A percentile compares a stretch with the other conserved stretches of the same genome.
Evolutionary conservation across 257 asterid genomes (phyloP).

Genomic region (Jacaranda copaia): DNA sequence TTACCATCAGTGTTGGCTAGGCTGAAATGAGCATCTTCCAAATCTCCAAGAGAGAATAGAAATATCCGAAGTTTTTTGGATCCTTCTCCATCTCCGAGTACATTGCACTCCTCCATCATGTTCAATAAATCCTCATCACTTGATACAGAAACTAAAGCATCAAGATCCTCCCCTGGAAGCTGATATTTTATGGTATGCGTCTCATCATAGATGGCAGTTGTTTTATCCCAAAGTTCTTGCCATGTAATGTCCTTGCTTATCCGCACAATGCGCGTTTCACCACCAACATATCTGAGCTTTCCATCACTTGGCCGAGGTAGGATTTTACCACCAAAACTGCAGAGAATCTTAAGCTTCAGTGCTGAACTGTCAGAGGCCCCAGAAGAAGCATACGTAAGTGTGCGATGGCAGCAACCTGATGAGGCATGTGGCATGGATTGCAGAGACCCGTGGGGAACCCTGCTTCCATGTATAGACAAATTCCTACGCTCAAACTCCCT

Average conservation of each 20-base stretch:
- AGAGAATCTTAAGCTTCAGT: slow-evolving; percentile 70
- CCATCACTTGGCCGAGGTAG: slow-evolving; percentile 96
- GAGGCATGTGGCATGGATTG: slow-evolving; percentile 50
- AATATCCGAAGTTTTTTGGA: slow-evolving; percentile 78
- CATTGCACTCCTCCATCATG: slow-evolving; percentile 92
- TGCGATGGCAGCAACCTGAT: slow-evolving; percentile 47
- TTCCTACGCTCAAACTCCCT: slow-evolving; percentile 50
- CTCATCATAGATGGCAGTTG: slow-evolving; percentile 59
- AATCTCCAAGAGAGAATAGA: slow-evolving; percentile 72
- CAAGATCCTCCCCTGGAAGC: slow-evolving; percentile 97
- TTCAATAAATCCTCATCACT: slow-evolving; percentile 87
- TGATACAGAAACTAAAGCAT: slow-evolving; percentile 87
- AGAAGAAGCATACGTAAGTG: slow-evolving; percentile 55
- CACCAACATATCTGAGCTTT: slow-evolving; percentile 92
- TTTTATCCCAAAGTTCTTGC: slow-evolving; percentile 71
- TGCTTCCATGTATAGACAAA: slow-evolving; percentile 52
- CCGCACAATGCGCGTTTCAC: slow-evolving; percentile 88
- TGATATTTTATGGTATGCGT: slow-evolving; percentile 79
- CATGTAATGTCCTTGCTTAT: slow-evolving; percentile 74
- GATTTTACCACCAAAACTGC: slow-evolving; percentile 93
- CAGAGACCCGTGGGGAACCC: slow-evolving; percentile 47
- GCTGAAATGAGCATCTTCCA: slow-evolving; percentile 68
- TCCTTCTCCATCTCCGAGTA: slow-evolving; percentile 60
- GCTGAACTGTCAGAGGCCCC: slow-evolving; percentile 64
- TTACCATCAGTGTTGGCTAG: slow-evolving; percentile 63